Percentiles rank a stretch among this genome's conserved stretches.
phyloP scores from a whole-genome alignment of 202 grass and related monocot genomes.

The Zizania palustris region DNA sequence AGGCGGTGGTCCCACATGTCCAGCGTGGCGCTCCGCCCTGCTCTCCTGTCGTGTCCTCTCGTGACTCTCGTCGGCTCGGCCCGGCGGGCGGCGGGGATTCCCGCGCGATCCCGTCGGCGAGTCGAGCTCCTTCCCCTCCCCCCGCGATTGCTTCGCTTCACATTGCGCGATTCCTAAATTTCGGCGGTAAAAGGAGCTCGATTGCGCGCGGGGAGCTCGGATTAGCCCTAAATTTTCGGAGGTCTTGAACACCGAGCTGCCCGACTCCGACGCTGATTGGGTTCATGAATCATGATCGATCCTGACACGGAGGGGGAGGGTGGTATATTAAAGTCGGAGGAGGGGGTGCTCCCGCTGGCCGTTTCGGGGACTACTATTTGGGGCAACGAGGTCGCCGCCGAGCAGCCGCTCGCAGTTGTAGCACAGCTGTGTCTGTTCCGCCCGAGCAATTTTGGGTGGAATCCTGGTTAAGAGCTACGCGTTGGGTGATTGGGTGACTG shows the following conservation, averaged over 20 bases:
- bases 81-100: too few species aligned
- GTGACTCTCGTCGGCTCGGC: too few species aligned
- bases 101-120: too few species aligned
- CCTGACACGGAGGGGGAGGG: not conserved
- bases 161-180: not conserved
- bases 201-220: not conserved
- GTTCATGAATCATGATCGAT: not conserved
- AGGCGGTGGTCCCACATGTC: too few species aligned
- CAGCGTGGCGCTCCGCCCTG: too few species aligned
- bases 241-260: not conserved
- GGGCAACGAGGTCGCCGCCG: not conserved
- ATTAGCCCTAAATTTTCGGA: not conserved
- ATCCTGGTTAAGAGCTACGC: not conserved
- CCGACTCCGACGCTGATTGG: not conserved
- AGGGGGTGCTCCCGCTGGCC: not conserved
- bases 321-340: too few species aligned
- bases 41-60: too few species aligned
- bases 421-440: not conserved
- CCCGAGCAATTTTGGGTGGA: not conserved
- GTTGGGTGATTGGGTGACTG: not conserved
- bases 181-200: not conserved
- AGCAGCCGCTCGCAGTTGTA: not conserved
- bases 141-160: too few species aligned
- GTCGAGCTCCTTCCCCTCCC: too few species aligned
- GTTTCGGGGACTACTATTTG: not conserved